A percentile compares a stretch with the other conserved stretches of the same genome.
Evolutionary conservation across 306 rosid genomes (phyloP).

Genomic region (Pyrus betulifolia): DNA sequence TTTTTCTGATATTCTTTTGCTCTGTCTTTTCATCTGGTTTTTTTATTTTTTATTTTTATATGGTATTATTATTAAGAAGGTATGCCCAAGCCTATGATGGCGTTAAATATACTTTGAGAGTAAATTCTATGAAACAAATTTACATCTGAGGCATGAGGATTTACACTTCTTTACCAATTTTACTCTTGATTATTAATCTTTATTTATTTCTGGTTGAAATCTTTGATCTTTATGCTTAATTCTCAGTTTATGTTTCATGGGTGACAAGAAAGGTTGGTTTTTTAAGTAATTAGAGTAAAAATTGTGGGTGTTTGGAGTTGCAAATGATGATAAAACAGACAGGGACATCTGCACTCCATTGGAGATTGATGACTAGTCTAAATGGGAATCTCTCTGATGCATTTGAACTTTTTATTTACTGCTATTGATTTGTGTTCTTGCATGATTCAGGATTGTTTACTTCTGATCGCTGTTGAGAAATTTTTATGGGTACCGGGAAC

Average conservation of each 20-base stretch:
- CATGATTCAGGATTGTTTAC: too few relatives aligned
- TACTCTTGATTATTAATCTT: background rate
- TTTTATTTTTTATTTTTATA: too few relatives aligned
- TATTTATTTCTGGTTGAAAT: background rate
- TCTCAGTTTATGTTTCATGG: background rate
- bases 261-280: background rate
- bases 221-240: background rate
- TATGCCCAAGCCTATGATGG: slow-evolving; percentile 50
- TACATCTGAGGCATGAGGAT: slow-evolving; percentile 54
- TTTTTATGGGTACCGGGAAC: background rate
- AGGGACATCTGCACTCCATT: slow-evolving; percentile 16
- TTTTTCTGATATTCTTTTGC: background rate
- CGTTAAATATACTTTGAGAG: slow-evolving; percentile 69
- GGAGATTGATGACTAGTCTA: slow-evolving; percentile 18
- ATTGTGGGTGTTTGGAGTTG: background rate
- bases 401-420: background rate
- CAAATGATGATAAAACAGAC: slow-evolving; percentile 20
- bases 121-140: slow-evolving; percentile 36
- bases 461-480: too few relatives aligned
- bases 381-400: slow-evolving; percentile 18
- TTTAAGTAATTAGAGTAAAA: background rate
- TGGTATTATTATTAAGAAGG: too few relatives aligned
- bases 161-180: background rate
- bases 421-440: background rate
- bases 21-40: too few relatives aligned